Evolutionary conservation across 2,329 filamentous ascomycete species (phyloP).

Genomic region (Ilyonectria sp.): DNA sequence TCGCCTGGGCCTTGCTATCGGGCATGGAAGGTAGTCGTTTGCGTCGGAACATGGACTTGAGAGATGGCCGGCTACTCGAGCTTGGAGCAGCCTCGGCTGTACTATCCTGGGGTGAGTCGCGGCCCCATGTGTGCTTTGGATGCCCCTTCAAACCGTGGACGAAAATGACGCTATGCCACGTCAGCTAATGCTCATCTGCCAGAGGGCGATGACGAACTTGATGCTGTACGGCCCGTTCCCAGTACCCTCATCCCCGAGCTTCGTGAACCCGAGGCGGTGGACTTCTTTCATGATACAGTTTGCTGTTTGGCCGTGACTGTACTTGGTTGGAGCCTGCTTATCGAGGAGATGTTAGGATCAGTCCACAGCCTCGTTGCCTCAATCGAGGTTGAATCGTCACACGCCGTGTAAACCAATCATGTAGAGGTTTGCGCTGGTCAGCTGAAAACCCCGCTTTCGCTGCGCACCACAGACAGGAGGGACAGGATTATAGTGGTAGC

Average conservation of each 20-base stretch:
- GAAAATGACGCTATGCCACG: constrained; percentile 50
- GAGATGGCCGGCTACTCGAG: not conserved
- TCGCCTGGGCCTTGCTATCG: not conserved
- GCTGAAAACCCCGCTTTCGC: too few species aligned
- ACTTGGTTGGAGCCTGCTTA: too few species aligned
- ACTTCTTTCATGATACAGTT: not conserved
- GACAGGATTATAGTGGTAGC: too few species aligned
- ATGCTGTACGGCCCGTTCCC: not conserved
- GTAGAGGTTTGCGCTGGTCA: too few species aligned
- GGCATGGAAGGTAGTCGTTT: not conserved
- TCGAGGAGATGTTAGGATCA: too few species aligned
- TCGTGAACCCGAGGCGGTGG: not conserved
- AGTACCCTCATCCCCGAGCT: not conserved
- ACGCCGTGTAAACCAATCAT: too few species aligned
- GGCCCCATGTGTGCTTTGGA: constrained; percentile 52
- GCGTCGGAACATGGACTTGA: constrained; percentile 2
- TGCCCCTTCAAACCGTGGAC: constrained; percentile 55
- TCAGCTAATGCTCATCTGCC: not conserved
- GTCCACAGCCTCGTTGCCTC: too few species aligned
- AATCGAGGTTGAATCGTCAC: too few species aligned
- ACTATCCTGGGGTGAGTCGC: constrained; percentile 3
- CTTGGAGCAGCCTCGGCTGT: not conserved
- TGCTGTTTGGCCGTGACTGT: too few species aligned
- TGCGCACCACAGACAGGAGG: too few species aligned
- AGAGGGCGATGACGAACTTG: not conserved